phyloP scores from a whole-genome alignment of 2,329 filamentous ascomycete species.

The Pseudogymnoascus sp. region DNA sequence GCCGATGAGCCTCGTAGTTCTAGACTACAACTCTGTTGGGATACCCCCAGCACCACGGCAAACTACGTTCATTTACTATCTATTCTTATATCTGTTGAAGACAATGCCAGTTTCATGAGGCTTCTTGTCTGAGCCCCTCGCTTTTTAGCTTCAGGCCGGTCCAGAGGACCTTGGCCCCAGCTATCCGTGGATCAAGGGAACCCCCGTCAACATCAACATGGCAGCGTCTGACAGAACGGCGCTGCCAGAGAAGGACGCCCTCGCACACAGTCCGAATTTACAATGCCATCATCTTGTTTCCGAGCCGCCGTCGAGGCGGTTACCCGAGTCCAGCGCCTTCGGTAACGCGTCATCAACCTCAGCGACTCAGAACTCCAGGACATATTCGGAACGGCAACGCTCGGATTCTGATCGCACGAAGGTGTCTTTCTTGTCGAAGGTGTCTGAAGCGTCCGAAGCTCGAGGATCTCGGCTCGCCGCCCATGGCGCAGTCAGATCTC shows the following conservation, averaged over 20 bases:
- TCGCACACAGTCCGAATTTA: neutral
- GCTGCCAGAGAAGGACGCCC: constrained; percentile 3
- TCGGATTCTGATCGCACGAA: constrained; percentile 3
- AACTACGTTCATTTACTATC: neutral
- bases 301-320: neutral
- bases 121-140: neutral
- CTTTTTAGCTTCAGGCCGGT: constrained; percentile 3
- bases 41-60: neutral
- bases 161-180: neutral
- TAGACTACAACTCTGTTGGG: constrained; percentile 1
- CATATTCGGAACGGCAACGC: neutral
- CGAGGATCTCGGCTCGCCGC: neutral
- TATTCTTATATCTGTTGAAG: constrained; percentile 6
- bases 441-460: neutral
- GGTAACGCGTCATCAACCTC: neutral
- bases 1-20: neutral
- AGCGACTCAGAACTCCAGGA: neutral
- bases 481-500: neutral
- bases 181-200: neutral
- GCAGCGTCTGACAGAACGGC: constrained; percentile 3
- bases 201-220: neutral
- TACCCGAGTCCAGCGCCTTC: neutral
- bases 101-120: neutral
- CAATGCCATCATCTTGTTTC: neutral
- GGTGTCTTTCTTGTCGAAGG: neutral